Evolutionary conservation across 176 grass and related monocot genomes (phyloP).

Genomic region (Paspalum notatum): DNA sequence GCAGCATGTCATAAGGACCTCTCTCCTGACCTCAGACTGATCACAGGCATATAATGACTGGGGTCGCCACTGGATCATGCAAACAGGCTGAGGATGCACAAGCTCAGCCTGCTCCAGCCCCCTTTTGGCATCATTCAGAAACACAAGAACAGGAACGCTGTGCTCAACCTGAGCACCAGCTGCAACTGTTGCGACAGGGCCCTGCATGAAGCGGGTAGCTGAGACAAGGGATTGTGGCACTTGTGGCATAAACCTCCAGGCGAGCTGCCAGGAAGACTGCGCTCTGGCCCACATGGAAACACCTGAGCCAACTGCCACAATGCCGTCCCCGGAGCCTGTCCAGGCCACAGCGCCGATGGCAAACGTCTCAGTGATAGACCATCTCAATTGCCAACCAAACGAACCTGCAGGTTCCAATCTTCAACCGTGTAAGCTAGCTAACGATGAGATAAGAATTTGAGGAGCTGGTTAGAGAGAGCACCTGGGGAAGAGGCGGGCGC

Average conservation of each 20-base stretch:
- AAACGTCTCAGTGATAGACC: conserved; percentile 58
- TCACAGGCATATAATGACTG: neutral
- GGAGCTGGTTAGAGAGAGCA: conserved; percentile 10
- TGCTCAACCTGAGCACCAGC: conserved; percentile 36
- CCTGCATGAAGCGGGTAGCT: conserved; percentile 56
- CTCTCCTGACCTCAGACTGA: conserved; percentile 51
- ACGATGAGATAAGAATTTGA: conserved; percentile 18
- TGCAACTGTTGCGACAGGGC: conserved; percentile 63
- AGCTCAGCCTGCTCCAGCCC: conserved; percentile 62
- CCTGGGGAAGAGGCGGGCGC: conserved; percentile 49
- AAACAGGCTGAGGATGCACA: conserved; percentile 67
- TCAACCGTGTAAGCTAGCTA: conserved; percentile 23
- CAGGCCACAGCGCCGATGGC: conserved; percentile 54
- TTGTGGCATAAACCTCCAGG: conserved; percentile 63
- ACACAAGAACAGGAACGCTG: conserved; percentile 59
- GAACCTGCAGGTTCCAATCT: conserved; percentile 55
- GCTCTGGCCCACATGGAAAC: conserved; percentile 68
- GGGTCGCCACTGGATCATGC: conserved; percentile 94
- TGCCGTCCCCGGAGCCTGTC: conserved; percentile 68
- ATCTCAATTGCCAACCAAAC: conserved; percentile 74
- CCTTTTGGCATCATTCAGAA: conserved; percentile 67
- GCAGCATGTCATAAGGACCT: conserved; percentile 88
- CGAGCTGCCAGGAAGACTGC: conserved; percentile 68
- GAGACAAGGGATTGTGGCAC: conserved; percentile 78
- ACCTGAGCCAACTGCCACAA: conserved; percentile 63